Conservation (phyloP, 2,329 filamentous ascomycete genomes). For the Verticillium dahliae region DNA sequence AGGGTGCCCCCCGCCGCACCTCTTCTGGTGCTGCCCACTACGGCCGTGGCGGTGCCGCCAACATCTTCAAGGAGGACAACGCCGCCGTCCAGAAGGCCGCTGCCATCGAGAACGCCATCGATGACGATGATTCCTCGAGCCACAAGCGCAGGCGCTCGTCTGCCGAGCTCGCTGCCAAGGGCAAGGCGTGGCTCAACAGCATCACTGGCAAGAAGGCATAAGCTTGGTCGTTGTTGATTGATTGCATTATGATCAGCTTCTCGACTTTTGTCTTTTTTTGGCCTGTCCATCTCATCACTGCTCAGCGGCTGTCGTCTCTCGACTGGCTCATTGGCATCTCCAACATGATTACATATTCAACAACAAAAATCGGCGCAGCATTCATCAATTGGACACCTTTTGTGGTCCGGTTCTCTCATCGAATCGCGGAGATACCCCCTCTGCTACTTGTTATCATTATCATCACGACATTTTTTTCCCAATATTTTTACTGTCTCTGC, state of each 20-base stretch:
- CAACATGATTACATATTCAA: background rate
- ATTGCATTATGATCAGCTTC: background rate
- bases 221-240: background rate
- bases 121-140: constrained; percentile 17
- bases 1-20: constrained; percentile 48
- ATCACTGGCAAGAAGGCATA: constrained; percentile 42
- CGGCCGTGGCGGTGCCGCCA: constrained; percentile 71
- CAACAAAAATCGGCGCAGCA: background rate
- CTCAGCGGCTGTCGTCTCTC: background rate
- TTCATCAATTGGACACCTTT: background rate
- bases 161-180: constrained; percentile 29
- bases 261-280: background rate
- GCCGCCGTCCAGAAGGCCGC: constrained; percentile 18
- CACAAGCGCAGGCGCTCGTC: constrained; percentile 6
- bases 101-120: constrained; percentile 21
- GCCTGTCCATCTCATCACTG: background rate
- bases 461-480: background rate
- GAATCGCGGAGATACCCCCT: constrained; percentile 1
- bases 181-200: constrained; percentile 42
- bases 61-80: constrained; percentile 50
- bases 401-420: background rate
- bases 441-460: background rate
- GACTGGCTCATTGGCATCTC: background rate
- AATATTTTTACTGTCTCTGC: background rate
- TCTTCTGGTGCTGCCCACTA: constrained; percentile 57